phyloP scores from a whole-genome alignment of 805 yeast genomes.

The Yarrowia sp. region DNA sequence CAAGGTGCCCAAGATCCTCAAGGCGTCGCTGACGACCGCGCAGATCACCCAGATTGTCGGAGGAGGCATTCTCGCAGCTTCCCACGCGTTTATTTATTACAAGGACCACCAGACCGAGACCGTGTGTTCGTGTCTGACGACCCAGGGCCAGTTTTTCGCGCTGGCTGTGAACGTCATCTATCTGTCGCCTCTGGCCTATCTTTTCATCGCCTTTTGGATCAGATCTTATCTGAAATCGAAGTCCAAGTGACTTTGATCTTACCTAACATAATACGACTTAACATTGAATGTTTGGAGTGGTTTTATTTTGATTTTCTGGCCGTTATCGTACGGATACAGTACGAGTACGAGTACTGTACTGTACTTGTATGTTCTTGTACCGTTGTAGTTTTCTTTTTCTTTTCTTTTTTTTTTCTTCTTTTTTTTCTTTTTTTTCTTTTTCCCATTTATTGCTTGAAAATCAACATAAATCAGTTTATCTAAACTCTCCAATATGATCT shows the following conservation, averaged over 20 bases:
- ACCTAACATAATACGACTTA: background rate
- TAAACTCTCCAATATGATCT: no score
- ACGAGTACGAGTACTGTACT: no score
- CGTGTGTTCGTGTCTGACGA: constrained; percentile 59
- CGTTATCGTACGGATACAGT: no score
- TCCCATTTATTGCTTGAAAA: no score
- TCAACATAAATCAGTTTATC: no score
- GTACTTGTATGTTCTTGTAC: no score
- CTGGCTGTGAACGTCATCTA: constrained; percentile 67
- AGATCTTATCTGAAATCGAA: constrained; percentile 49
- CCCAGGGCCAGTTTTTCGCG: constrained; percentile 69
- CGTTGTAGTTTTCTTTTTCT: no score
- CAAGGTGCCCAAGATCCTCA: constrained; percentile 62
- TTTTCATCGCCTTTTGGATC: constrained; percentile 69
- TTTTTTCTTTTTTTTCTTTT: no score
- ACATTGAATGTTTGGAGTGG: no score
- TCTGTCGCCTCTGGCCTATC: constrained; percentile 69
- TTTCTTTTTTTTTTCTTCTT: background rate
- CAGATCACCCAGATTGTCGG: constrained; percentile 73
- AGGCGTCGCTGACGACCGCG: constrained; percentile 66
- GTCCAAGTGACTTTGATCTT: background rate
- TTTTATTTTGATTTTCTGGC: no score
- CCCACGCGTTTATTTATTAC: constrained; percentile 67
- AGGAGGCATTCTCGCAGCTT: constrained; percentile 72
- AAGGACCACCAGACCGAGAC: constrained; percentile 57